Evolutionary conservation across 1,139 yeast genomes (phyloP), one percentile per base, ranked within the genome.

Genomic region (Suhomyces maxii): DNA sequence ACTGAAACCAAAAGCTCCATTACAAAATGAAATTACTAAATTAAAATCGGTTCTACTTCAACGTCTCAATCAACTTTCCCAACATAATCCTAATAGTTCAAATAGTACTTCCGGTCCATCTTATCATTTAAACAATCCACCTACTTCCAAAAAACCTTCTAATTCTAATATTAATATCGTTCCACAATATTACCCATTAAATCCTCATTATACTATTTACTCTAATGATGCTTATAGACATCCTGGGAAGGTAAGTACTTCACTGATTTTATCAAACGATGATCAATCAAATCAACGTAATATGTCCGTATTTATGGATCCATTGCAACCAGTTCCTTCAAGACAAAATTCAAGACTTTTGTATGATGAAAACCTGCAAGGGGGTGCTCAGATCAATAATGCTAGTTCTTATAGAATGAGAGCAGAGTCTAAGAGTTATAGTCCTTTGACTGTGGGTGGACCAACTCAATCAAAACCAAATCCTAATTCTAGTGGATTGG

Each of bases 111-210:
- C 52, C 7, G 44, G 45, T 7, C 42, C 49, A 8, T 28, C 52
- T 8, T 57, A 57, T 39, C 60, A 57, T 36, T 47, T 56, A 31
- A 53, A 49, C 38, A 45, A 46, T 31, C 35, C 52, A 2, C 18
- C 41, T 4, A 23, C 38, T 9, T 18, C 56, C 55, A 36, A 52
- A 60, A 35, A 53, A 55, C 45, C 63, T 9, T 56, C 64, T 10
- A 53, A 46, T 42, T 47, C 62, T n/a, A 58, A 54, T 40, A 54
- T 56, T 31, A 48, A 54, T 25, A 55, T 55, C 30, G 65, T 66
- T 7, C 72, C 73, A 3, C 75, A 70, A 52, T 67, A 61, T 40
- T 70, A 70, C 44, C 73, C 76, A 1, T 53, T 70, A 36, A 69
- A 70, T 47, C 74, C 73, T 1, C 69, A 70, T 49, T 70, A 69